Percentiles rank a stretch among this genome's conserved stretches.
Conservation (phyloP, 75 land plant genomes). For the Sequoia sempervirens region DNA sequence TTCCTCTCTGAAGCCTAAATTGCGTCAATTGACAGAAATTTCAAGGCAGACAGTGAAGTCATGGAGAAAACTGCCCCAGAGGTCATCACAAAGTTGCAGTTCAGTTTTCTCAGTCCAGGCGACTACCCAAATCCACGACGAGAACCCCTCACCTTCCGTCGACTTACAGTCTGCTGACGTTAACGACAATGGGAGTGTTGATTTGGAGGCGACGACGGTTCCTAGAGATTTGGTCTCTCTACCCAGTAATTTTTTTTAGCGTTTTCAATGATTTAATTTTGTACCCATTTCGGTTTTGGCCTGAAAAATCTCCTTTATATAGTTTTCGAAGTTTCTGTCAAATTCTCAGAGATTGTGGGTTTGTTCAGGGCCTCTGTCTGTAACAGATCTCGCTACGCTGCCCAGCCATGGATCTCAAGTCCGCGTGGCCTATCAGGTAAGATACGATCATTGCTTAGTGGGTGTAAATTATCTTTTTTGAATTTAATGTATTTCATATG, state of each 20-base stretch:
- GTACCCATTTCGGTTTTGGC: neutral
- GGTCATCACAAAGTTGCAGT: neutral
- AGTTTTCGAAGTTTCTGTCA: neutral
- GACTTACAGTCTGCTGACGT: neutral
- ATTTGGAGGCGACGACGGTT: neutral
- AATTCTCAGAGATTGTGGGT: neutral
- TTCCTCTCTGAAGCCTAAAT: neutral
- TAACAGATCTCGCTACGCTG: constrained; percentile 39
- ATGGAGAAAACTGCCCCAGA: neutral
- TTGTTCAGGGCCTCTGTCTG: constrained; percentile 67
- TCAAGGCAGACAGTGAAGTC: neutral
- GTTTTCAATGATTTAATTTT: neutral
- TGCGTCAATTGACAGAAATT: neutral
- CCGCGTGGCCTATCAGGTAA: constrained; percentile 93
- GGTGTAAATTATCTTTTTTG: neutral
- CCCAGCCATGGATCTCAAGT: constrained; percentile 52
- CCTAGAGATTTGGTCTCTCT: neutral
- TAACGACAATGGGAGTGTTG: neutral
- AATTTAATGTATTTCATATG: too few species aligned
- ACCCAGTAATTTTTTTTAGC: neutral
- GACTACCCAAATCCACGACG: neutral
- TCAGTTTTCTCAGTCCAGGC: neutral
- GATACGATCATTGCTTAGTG: neutral
- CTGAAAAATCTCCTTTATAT: neutral
- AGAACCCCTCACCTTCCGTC: neutral